phyloP scores from a whole-genome alignment of 345 rosid species.

The Hirschfeldia incana region DNA sequence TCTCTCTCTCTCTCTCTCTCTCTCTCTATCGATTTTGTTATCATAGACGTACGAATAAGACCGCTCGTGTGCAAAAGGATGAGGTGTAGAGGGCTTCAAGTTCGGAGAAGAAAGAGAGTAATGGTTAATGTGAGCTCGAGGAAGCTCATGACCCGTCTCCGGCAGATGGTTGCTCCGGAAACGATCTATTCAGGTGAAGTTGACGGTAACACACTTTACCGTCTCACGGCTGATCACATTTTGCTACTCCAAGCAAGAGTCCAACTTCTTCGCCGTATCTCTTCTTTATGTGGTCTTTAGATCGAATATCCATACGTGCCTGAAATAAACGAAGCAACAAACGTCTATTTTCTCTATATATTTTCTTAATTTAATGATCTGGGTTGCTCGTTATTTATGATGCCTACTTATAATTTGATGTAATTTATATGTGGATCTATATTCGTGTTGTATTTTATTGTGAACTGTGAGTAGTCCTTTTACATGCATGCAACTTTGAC shows the following conservation, averaged over 20 bases:
- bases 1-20: neutral
- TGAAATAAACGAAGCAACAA: neutral
- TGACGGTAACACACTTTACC: slow-evolving; percentile 31
- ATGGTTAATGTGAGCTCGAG: slow-evolving; percentile 28
- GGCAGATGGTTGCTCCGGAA: slow-evolving; percentile 38
- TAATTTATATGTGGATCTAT: slow-evolving; percentile 12
- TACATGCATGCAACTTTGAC: slow-evolving; percentile 24
- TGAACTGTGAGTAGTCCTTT: neutral
- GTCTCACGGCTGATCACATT: slow-evolving; percentile 41
- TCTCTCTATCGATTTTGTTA: neutral
- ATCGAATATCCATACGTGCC: neutral
- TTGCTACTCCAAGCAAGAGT: slow-evolving; percentile 36
- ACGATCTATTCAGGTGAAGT: slow-evolving; percentile 19
- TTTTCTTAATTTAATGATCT: neutral
- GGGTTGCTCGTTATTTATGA: neutral
- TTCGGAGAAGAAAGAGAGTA: slow-evolving; percentile 38
- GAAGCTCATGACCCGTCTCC: slow-evolving; percentile 41
- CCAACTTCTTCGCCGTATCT: slow-evolving; percentile 39
- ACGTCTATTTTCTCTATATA: neutral
- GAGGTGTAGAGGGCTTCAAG: slow-evolving; percentile 35
- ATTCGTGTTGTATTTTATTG: neutral
- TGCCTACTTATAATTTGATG: slow-evolving; percentile 4
- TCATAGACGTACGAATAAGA: slow-evolving; percentile 5
- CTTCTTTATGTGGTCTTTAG: slow-evolving; percentile 40
- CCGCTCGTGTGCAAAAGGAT: slow-evolving; percentile 31